A percentile compares a stretch with the other conserved stretches of the same genome.
phyloP scores from a whole-genome alignment of 495 filamentous ascomycete genomes.

The Aspergillus nidulans region DNA sequence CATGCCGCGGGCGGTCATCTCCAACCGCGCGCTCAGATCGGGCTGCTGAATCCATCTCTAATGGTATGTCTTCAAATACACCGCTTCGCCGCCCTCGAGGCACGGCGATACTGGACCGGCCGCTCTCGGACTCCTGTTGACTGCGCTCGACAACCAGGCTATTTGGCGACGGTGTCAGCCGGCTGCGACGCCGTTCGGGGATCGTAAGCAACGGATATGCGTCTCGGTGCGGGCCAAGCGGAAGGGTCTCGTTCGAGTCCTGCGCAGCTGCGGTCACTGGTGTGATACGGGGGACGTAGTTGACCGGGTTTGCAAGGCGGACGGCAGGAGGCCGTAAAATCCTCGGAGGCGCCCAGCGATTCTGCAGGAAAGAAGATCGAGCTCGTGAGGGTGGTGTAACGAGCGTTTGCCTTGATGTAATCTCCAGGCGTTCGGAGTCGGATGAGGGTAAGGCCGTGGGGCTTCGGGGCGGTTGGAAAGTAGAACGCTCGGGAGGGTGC shows the following conservation, averaged over 20 bases:
- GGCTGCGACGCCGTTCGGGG: constrained; percentile 59
- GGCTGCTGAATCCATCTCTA: constrained; percentile 22
- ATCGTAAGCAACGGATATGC: constrained; percentile 67
- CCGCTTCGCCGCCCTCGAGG: constrained; percentile 51
- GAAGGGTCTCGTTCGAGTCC: constrained; percentile 37
- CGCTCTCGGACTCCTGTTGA: constrained; percentile 49
- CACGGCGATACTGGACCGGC: constrained; percentile 62
- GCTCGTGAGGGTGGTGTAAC: constrained; percentile 1
- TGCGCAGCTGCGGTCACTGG: constrained; percentile 32
- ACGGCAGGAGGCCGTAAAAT: constrained; percentile 37
- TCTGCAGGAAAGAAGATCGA: constrained; percentile 12
- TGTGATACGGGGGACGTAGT: constrained; percentile 46
- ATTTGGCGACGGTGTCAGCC: constrained; percentile 48
- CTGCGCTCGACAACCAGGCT: constrained; percentile 65
- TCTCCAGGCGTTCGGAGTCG: constrained; percentile 15
- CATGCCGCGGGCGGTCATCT: constrained; percentile 30
- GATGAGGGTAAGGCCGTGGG: constrained; percentile 8
- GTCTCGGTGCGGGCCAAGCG: constrained; percentile 40
- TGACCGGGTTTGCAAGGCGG: constrained; percentile 45
- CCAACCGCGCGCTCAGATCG: constrained; percentile 12
- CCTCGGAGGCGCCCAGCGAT: constrained; percentile 12
- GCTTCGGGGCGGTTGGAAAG: constrained; percentile 21
- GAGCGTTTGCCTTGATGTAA: background rate
- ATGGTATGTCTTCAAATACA: constrained; percentile 30
- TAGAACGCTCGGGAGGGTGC: constrained; percentile 21